Evolutionary conservation across 1,284 basidiomycete species (phyloP).

Genomic region (Rhodotorula sp.): DNA sequence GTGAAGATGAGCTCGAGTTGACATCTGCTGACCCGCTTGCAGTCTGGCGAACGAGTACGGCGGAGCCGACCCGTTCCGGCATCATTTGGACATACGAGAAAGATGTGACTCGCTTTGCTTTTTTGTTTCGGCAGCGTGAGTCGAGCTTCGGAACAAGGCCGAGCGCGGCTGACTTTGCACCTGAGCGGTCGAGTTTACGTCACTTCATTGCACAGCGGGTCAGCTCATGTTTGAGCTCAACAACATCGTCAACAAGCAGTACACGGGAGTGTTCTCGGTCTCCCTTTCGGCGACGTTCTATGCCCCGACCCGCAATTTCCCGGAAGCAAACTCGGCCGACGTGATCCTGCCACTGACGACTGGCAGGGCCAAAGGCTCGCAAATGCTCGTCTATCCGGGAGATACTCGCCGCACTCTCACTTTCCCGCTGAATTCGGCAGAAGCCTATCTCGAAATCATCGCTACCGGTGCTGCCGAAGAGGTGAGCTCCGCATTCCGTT

Average conservation of each 20-base stretch:
- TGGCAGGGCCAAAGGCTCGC: constrained; percentile 46
- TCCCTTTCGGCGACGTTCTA: constrained; percentile 32
- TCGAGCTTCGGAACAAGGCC: not conserved
- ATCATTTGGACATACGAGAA: constrained; percentile 39
- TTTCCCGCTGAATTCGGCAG: constrained; percentile 16
- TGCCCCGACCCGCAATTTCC: constrained; percentile 2
- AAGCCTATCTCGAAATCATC: constrained; percentile 32
- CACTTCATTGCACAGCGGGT: not conserved
- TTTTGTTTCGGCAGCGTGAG: no score
- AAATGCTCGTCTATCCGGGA: constrained; percentile 45
- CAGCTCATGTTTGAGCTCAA: constrained; percentile 15
- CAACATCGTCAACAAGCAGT: constrained; percentile 12
- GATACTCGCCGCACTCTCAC: constrained; percentile 7
- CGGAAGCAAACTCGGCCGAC: constrained; percentile 7
- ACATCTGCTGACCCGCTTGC: not conserved
- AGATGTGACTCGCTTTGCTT: constrained; percentile 16
- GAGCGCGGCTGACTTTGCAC: no score
- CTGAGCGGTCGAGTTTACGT: no score
- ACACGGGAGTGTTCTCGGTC: constrained; percentile 22
- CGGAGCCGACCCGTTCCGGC: constrained; percentile 38
- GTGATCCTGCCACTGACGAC: constrained; percentile 31
- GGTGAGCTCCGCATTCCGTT: not conserved
- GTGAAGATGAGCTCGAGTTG: not conserved
- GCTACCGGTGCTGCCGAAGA: constrained; percentile 36
- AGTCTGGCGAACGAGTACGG: constrained; percentile 42